Evolutionary conservation across 352 stramenopile species (phyloP), one percentile per base, ranked within the genome.

Genomic region (Hyaloperonospora brassicae): DNA sequence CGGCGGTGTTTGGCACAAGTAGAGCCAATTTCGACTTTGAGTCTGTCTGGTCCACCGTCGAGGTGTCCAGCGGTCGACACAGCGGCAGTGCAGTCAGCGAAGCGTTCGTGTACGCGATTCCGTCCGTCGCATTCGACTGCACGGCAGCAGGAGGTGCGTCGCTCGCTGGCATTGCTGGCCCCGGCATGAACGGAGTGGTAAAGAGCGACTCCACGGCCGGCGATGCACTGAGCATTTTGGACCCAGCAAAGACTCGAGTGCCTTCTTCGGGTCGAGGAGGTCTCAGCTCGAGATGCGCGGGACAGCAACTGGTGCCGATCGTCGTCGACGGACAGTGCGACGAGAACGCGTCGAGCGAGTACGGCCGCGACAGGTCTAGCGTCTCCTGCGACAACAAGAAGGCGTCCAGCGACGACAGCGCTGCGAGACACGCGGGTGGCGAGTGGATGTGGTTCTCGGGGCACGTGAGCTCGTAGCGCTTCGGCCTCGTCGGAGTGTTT

Each of bases 381-480:
- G 55, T 54, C 42, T 74, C 66, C 23, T 75, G 66, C 0, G 68
- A 66, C 38, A 76, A 30, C 39, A 71, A 52, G 34, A 70, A 69
- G 2, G 58, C 71, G 44, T 87, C 76, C 62, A 77, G 61, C 35
- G 72, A 69, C 14, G 61, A 68, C 13, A 78, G 61, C 5, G 60
- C 60, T 2, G 65, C 66, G 46, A 87, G 77, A 50, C 74, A 86
- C 27, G 74, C 68, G 0, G 76, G 76, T 31, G 72, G 64, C 1
- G 64, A 81, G 52, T 85, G 72, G 6, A 77, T 64, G 57, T 86
- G 74, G 49, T 86, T 72, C 23, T 83, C 66, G 0, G 72, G 72
- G 42, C 77, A 87, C 46, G 64, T 80, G 24, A 84, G 56, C 42
- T 85, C 70, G 31, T 79, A 83, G 4, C 71, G 64, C 24, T 64